Evolutionary conservation across 176 grass and related monocot species (phyloP), one percentile per base, ranked within the genome.

Genomic region (Rhynchospora breviuscula): DNA sequence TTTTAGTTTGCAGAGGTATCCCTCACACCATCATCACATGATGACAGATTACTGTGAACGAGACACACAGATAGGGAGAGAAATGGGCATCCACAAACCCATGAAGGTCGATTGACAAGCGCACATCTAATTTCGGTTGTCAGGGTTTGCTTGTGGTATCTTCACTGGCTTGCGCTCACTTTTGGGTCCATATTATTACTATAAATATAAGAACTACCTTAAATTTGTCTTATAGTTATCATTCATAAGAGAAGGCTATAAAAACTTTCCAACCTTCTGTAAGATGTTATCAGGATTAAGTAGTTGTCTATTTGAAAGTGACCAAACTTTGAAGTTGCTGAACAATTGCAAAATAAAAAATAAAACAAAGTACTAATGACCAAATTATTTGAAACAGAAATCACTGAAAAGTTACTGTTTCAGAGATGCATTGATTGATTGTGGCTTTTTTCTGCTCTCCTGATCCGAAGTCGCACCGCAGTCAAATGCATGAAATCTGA

Each of bases 151-250:
- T 84, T 89, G 89, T 5, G 65, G 23, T 65, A 77, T 87, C 23
- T 14, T 70, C 58, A 85, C 87, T 12, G 86, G 58, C 26, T 92
- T 98, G 60, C 69, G 89, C 64, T 89, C 84, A 85, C 84, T 90
- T 84, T 98, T 98, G 15, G 96, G 96, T n/a, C 96, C 96, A 76
- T 95, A 98, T 81, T 98, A 95, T 65, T 95, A 93, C 96, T 95
- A 83, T 57, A 91, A 84, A 64, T 11, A 46, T 46, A 21, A 56
- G 73, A 44, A 81, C 15, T 70, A 49, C 17, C 0, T 79, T 17
- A 71, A 80, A 78, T 63, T 6, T 17, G 8, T 53, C 53, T 52
- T 14, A 54, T 4, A 1, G 25, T 14, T 25, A 26, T 17, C 35
- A 40, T 40, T 40, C 35, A 40, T 40, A 40, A 4, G 35, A 40